Evolutionary conservation across 2,329 filamentous ascomycete genomes (phyloP).

Genomic region (Paraphaeosphaeria minitans): DNA sequence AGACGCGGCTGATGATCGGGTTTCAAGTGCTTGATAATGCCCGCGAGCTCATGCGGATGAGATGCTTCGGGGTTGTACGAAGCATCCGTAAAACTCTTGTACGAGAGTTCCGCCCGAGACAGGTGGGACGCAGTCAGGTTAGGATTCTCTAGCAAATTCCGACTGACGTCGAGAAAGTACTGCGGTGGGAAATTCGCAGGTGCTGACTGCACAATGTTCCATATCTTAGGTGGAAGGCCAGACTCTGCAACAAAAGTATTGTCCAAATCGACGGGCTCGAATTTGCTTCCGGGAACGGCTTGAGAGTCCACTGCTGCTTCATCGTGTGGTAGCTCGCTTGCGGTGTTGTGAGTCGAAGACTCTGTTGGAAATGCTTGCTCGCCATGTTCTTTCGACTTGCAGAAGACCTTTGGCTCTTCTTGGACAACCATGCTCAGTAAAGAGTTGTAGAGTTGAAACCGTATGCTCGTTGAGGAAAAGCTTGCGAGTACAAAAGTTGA

Average conservation of each 20-base stretch:
- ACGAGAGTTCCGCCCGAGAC: slow-evolving; percentile 76
- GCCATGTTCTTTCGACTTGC: neutral
- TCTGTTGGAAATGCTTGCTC: neutral
- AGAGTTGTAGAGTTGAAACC: neutral
- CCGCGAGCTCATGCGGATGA: slow-evolving; percentile 44
- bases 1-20: slow-evolving; percentile 44
- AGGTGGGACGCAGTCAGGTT: slow-evolving; percentile 80
- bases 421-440: neutral
- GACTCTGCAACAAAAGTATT: slow-evolving; percentile 27
- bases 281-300: slow-evolving; percentile 25
- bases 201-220: slow-evolving; percentile 45
- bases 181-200: slow-evolving; percentile 66
- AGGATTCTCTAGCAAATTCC: slow-evolving; percentile 77
- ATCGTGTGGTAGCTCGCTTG: neutral
- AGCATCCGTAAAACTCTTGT: slow-evolving; percentile 54
- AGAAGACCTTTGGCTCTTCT: neutral
- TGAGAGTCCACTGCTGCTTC: neutral
- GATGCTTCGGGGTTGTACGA: slow-evolving; percentile 40
- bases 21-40: slow-evolving; percentile 56
- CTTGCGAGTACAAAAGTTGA: neutral
- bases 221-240: slow-evolving; percentile 41
- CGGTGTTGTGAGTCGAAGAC: neutral
- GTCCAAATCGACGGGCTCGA: slow-evolving; percentile 42
- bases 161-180: slow-evolving; percentile 70
- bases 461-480: too few relatives aligned